phyloP scores from a whole-genome alignment of 176 grass and related monocot genomes.

The Typha latifolia region DNA sequence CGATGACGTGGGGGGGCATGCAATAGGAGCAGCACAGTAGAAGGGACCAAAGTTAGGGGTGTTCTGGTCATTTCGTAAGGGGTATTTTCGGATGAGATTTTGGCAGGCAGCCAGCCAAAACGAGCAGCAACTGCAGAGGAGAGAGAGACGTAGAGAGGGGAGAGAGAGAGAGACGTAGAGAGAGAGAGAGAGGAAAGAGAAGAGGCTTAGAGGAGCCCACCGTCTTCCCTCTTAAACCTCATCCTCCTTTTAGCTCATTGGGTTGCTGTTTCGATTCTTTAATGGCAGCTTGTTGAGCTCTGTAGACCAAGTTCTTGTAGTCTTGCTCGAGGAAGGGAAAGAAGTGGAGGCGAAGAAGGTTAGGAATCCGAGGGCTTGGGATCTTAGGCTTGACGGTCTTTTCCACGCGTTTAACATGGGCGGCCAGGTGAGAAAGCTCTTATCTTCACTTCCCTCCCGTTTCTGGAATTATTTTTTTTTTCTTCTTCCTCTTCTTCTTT shows the following conservation, averaged over 20 bases:
- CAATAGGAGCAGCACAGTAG: no score
- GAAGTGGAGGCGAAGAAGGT: no score
- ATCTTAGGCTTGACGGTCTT: background rate
- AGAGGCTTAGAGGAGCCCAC: background rate
- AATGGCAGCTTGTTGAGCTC: no score
- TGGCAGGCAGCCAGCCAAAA: background rate
- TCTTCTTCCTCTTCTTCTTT: background rate
- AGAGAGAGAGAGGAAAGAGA: background rate
- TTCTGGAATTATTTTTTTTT: background rate
- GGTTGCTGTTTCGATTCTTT: no score
- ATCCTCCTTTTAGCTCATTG: background rate
- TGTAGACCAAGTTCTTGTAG: no score
- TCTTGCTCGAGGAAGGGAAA: no score
- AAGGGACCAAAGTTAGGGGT: no score
- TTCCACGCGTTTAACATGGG: background rate
- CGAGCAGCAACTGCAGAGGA: background rate
- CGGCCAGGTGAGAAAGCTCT: background rate
- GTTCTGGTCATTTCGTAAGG: no score
- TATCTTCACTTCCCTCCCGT: background rate
- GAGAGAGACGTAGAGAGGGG: background rate
- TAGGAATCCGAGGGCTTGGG: no score
- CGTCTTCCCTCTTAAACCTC: background rate
- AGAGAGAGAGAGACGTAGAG: background rate
- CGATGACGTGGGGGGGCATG: no score
- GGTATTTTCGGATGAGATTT: background rate